Evolutionary conservation across 2,329 filamentous ascomycete genomes (phyloP), one percentile per base, ranked within the genome.

Genomic region (Arthrobotrys sphaeroides): DNA sequence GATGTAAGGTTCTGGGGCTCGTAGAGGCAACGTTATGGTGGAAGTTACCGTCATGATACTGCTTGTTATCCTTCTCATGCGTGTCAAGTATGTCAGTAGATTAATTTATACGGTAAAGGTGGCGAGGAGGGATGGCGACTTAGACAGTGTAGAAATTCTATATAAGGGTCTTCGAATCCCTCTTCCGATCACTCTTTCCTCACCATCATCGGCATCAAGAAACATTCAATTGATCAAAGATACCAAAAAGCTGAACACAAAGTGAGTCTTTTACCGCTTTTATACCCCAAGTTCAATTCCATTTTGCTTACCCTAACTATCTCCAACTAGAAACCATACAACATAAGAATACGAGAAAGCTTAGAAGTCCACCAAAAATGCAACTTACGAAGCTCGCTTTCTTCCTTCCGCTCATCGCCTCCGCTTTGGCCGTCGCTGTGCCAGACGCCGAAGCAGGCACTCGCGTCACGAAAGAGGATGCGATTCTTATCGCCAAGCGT

Each of bases 381-480:
- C 51, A 69, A 51, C 16, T 69, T n/a, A 51, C 28, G 3, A 69
- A 51, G 26, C 12, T 69, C 42, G 6, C 40, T 13, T 42, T 60
- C 53, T 1, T 69, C 28, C 51, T 69, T 20, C 31, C 65, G 1
- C 42, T 69, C 28, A 26, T 60, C 20, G 42, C 16, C 7, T 28
- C 28, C 5, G 42, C 43, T 16, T 12, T 69, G 5, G 65, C 65
- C 4, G 42, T 42, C 5, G 65, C 65, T 3, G 53, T 69, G 4
- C 65, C 59, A 62, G 59, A 62, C 3, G 40, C 57, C 24, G 64
- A 67, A 33, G 12, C 64, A 43, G 64, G 49, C 9, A 57, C 62
- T 20, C 47, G 36, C n/a, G 49, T 67, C 33, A 47, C 49, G 7
- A 55, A 55, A 55, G 55, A 45, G 6, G 55, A 3, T 12, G 40